Percentiles rank a stretch among this genome's conserved stretches.
Conservation (phyloP, 257 asterid species). For the Schizonepeta tenuifolia region DNA sequence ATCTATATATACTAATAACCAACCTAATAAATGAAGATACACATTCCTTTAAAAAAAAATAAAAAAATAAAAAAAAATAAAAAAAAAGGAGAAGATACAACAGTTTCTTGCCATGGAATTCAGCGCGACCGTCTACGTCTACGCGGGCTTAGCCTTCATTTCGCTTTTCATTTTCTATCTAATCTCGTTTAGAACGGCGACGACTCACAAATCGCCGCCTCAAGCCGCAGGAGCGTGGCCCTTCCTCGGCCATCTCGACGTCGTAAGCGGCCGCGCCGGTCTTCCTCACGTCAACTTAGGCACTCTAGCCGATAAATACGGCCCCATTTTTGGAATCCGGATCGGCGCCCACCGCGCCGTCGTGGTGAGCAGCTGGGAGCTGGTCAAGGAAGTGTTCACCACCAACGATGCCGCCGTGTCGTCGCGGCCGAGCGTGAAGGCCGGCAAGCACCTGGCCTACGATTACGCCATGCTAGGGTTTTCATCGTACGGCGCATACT, state of each 20-base stretch:
- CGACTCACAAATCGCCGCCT: conserved; percentile 4
- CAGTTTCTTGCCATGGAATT: neutral
- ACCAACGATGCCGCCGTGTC: conserved; percentile 19
- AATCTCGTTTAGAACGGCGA: neutral
- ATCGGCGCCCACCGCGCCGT: conserved; percentile 11
- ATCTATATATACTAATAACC: no score
- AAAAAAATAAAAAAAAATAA: no score
- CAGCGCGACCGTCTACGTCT: neutral
- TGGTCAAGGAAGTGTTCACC: conserved; percentile 24
- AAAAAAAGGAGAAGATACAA: no score
- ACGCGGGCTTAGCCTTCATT: neutral
- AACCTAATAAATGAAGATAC: no score
- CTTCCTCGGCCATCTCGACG: conserved; percentile 28
- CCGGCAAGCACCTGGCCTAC: neutral
- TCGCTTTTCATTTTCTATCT: neutral
- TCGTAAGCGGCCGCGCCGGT: neutral
- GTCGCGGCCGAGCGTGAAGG: conserved; percentile 2
- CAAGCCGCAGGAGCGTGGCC: conserved; percentile 28
- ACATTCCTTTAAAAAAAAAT: no score
- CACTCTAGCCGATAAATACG: conserved; percentile 4
- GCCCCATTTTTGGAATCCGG: conserved; percentile 12
- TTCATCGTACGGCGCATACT: conserved; percentile 19
- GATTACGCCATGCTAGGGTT: conserved; percentile 23
- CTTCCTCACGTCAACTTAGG: conserved; percentile 19
- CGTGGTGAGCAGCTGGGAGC: conserved; percentile 28